phyloP scores from a whole-genome alignment of 2,329 filamentous ascomycete species.

The Curvularia spicifera region DNA sequence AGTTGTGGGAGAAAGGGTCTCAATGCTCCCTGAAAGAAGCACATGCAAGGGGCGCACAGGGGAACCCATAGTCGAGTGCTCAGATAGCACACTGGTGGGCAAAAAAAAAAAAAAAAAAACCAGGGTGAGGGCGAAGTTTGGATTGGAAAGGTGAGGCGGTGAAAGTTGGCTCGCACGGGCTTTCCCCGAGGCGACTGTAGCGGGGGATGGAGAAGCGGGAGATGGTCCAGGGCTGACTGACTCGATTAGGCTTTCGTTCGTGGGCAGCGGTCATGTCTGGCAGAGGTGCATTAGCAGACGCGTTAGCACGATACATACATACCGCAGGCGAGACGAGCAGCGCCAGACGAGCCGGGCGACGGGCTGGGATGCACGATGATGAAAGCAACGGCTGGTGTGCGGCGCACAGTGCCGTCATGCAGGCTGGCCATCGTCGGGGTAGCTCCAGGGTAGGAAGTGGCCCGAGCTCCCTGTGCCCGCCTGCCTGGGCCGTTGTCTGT shows the following conservation, averaged over 20 bases:
- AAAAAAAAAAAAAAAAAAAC: not conserved
- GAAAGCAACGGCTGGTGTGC: conserved; percentile 13
- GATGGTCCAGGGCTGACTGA: conserved; percentile 4
- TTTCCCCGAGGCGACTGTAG: not conserved
- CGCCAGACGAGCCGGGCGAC: conserved; percentile 2
- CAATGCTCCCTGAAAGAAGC: not conserved
- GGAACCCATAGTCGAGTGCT: not conserved
- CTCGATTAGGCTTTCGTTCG: not conserved
- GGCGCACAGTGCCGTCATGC: conserved; percentile 15
- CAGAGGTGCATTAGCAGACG: not conserved
- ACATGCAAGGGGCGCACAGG: not conserved
- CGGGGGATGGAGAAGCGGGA: not conserved
- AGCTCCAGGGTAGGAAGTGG: conserved; percentile 12
- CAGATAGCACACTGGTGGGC: not conserved
- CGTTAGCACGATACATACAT: not conserved
- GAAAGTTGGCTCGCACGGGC: conserved; percentile 2
- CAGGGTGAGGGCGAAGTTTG: not conserved
- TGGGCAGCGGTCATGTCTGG: not conserved
- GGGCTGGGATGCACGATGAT: conserved; percentile 9
- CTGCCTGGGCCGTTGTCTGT: conserved; percentile 14
- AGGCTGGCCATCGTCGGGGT: conserved; percentile 3
- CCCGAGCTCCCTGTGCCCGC: conserved; percentile 20
- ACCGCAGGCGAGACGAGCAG: not conserved
- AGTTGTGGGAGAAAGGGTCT: not conserved
- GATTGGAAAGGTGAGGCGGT: not conserved